A percentile compares a stretch with the other conserved stretches of the same genome.
Evolutionary conservation across 192 early-diverging fungal species (phyloP).

Genomic region (Endogone sp.): DNA sequence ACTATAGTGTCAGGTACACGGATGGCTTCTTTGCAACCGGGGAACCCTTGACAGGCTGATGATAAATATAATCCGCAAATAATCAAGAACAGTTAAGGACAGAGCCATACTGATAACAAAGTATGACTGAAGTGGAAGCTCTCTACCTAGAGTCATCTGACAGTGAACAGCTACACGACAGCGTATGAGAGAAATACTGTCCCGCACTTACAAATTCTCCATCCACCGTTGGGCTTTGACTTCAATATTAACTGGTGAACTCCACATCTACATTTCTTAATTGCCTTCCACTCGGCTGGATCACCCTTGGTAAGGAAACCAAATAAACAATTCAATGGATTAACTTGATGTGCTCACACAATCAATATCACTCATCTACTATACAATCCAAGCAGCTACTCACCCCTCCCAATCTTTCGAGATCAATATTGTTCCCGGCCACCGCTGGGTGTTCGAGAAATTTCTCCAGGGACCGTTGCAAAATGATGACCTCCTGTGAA

Average conservation of each 20-base stretch:
- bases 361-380: too few relatives aligned
- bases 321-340: constrained; percentile 2
- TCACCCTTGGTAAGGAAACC: not conserved
- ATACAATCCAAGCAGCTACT: not conserved
- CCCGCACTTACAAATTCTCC: constrained; percentile 5
- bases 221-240: constrained; percentile 3
- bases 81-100: not conserved
- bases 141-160: too few relatives aligned
- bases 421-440: not conserved
- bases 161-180: constrained; percentile 2
- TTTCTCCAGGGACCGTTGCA: constrained; percentile 40
- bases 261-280: constrained; percentile 4
- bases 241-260: constrained; percentile 11
- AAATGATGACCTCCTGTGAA: constrained; percentile 35
- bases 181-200: constrained; percentile 1
- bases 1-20: constrained; percentile 36
- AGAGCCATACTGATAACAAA: too few relatives aligned
- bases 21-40: constrained; percentile 35
- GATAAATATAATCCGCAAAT: constrained; percentile 30
- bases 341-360: too few relatives aligned
- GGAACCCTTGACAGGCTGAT: constrained; percentile 41
- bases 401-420: not conserved
- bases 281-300: not conserved
- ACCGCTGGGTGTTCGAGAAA: constrained; percentile 23
- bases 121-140: too few relatives aligned